Evolutionary conservation across 345 rosid species (phyloP), one percentile per base, ranked within the genome.

Genomic region (Noccaea bulbosa): DNA sequence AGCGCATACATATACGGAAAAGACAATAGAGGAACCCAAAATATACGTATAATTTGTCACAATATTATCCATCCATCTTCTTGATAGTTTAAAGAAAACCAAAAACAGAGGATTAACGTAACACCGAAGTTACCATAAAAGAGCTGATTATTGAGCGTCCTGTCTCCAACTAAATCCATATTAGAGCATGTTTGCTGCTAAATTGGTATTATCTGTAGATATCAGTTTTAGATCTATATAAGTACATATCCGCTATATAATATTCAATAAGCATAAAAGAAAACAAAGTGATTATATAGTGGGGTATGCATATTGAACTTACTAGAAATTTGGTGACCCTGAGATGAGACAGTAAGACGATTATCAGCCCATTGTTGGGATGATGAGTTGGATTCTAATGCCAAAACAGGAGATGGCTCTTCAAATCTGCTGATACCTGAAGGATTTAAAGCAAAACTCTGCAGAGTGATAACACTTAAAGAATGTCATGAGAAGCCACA

Each of bases 51-150:
- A 20, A 0, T 48, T 16, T 35, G 5, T 65, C 33, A 35, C 4
- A n/a, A n/a, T n/a, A 62, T 1, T 17, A 38, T 22, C 37, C 27
- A 3, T 14, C 4, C 5, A 51, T 14, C 11, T 35, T 20, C 3
- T 11, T 20, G 12, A 54, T 35, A 4, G 24, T 10, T 7, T 7
- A 35, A 37, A 6, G 27, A 20, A 22, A 30, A 34, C 2, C 34
- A 17, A 60, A 60, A 61, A 4, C 15, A 60, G 24, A 59, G 44
- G 7, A 12, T 43, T 61, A 33, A 41, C 53, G 16, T 70, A 33
- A 60, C 0, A 70, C 4, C 33, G 58, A 69, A 58, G 56, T 10
- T 57, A 70, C 50, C 39, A 37, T 24, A 24, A 24, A 54, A 43
- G 10, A 12, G 27, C 27, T 24, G 27, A 5, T 0, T 5, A 5